These are phyloP conservation scores for Pyrenochaeta sp. DNA, from an alignment of 2,329 filamentous ascomycete species.

Conservation along the genomic window DNA sequence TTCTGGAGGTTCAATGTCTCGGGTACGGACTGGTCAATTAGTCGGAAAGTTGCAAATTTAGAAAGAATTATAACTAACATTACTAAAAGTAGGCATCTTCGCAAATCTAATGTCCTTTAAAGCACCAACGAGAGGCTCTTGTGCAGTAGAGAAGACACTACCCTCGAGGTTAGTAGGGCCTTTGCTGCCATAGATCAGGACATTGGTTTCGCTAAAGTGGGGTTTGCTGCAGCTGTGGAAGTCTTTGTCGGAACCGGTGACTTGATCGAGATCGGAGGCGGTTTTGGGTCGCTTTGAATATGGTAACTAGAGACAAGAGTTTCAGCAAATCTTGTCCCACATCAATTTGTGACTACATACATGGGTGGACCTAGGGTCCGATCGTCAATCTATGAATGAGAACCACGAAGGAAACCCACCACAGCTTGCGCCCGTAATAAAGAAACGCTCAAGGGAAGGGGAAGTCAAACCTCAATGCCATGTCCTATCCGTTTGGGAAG, in stretches of 20 bases:
- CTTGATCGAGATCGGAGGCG: constrained; percentile 68
- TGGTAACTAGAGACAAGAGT: constrained; percentile 73
- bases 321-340: constrained; percentile 49
- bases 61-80: constrained; percentile 42
- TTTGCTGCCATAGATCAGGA: constrained; percentile 70
- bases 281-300: constrained; percentile 82
- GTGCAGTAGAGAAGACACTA: constrained; percentile 63
- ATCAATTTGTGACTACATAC: constrained; percentile 57
- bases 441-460: constrained; percentile 48
- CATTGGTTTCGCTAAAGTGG: constrained; percentile 78
- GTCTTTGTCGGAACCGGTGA: constrained; percentile 69
- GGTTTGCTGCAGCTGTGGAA: constrained; percentile 81
- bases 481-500: constrained; percentile 60
- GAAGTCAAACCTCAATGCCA: constrained; percentile 89
- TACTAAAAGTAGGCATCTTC: constrained; percentile 62
- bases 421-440: constrained; percentile 51
- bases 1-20: constrained; percentile 66
- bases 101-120: constrained; percentile 71
- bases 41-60: constrained; percentile 18
- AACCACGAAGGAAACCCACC: constrained; percentile 45
- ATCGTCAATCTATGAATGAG: constrained; percentile 43
- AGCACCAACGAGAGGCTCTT: constrained; percentile 68
- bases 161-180: constrained; percentile 54
- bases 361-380: constrained; percentile 40
- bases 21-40: constrained; percentile 60